Base-by-base conservation (phyloP, 2,329 filamentous ascomycete species). In the Zymoseptoria tritici region DNA sequence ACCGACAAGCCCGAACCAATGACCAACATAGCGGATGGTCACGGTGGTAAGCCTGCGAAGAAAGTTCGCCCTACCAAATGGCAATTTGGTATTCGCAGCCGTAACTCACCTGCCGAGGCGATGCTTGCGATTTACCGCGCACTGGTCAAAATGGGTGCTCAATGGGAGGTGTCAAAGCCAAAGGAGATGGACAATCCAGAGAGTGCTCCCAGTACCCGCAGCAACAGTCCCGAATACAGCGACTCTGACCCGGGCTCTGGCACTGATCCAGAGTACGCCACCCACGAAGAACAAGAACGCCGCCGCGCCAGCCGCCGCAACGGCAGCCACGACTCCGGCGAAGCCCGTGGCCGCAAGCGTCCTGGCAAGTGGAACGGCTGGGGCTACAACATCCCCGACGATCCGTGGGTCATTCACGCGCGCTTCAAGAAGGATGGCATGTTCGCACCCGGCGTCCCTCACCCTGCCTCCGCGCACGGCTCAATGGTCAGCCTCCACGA, bases 41-140 rank as follows among this genome's bases (percentile, higher is more conserved):
- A 60, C 49, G 31, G 49, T 13, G 42, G 46, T 20, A 71, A 70
- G 55, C 61, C 63, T 53, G 74, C 79, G 3, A 91, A 89, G 78
- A 91, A 90, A 73, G 77, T 81, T 4, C 91, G 90, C 70, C 89
- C 89, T 1, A 90, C 92, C 16, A 90, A 93, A 66, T 99, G 94
- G 94, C 94, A 99, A 73, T 99, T 99, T 72, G 94, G 94, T 59
- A 99, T 99, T 62, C 85, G 94, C 46, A 96, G 91, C 52, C 86
- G 94, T 54, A 99, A 97, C 70, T 89, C 91, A 58, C 94, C 94
- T 0, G 91, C 92, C 69, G 94, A 99, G 74, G 94, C 94, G 0
- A 88, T 99, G 74, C 79, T 96, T 24, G 97, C 93, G 70, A 94
- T 99, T 58, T 97, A 97, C 80, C 91, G 93, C 73, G 92, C 94